phyloP scores from a whole-genome alignment of 495 filamentous ascomycete species.

The Aspergillus egyptiacus region DNA sequence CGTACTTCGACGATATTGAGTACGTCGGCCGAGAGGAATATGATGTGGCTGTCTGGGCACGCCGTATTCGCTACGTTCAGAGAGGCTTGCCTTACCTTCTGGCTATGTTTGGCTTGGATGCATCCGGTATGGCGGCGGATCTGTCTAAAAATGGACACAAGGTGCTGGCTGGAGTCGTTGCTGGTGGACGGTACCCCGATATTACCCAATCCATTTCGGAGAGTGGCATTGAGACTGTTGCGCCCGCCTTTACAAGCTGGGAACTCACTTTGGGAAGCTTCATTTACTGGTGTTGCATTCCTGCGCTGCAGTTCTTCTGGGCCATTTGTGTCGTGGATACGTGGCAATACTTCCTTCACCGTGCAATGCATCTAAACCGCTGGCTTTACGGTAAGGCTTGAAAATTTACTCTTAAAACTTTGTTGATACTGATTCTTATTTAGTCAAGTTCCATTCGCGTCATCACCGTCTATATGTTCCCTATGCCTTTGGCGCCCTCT shows the following conservation, averaged over 20 bases:
- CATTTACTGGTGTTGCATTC: constrained; percentile 75
- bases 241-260: constrained; percentile 51
- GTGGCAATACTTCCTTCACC: constrained; percentile 96
- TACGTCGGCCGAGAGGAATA: constrained; percentile 70
- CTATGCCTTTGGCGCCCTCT: constrained; percentile 93
- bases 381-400: constrained; percentile 87
- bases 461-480: constrained; percentile 96
- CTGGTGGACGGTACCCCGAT: constrained; percentile 67
- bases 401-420: background rate
- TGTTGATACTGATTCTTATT: constrained; percentile 1
- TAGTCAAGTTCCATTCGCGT: constrained; percentile 83
- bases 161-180: constrained; percentile 59
- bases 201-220: constrained; percentile 30
- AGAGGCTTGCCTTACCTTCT: constrained; percentile 57
- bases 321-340: constrained; percentile 78
- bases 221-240: constrained; percentile 28
- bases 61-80: constrained; percentile 64
- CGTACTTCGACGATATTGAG: constrained; percentile 58
- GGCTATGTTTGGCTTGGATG: constrained; percentile 38
- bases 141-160: constrained; percentile 47
- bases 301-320: constrained; percentile 63
- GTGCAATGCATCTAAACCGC: constrained; percentile 88
- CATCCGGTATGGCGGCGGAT: constrained; percentile 30
- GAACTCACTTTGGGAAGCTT: constrained; percentile 65
- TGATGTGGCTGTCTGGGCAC: constrained; percentile 77